These are phyloP conservation scores for Neostapfia colusana DNA, from an alignment of 176 grass and related monocot species.

Conservation along the genomic window DNA sequence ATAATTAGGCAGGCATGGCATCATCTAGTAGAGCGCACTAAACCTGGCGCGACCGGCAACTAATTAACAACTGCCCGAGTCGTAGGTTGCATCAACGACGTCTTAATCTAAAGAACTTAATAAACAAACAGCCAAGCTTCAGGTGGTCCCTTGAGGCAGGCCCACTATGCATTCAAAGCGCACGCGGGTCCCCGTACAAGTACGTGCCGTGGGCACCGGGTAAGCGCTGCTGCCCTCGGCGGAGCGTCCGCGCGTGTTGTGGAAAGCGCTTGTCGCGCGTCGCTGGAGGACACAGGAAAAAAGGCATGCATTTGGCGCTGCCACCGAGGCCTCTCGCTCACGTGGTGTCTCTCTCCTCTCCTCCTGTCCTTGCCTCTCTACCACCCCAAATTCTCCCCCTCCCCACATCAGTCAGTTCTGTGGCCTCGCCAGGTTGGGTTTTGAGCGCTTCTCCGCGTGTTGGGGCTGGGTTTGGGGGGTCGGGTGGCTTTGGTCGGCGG, in stretches of 20 bases:
- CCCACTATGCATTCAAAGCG: background rate
- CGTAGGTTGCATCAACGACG: conserved; percentile 26
- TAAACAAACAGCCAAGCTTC: background rate
- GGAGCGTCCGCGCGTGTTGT: conserved; percentile 26
- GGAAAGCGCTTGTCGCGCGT: conserved; percentile 32
- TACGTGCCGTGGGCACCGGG: conserved; percentile 1
- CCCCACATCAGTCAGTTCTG: background rate
- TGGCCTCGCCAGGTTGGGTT: conserved; percentile 4
- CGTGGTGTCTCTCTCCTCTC: conserved; percentile 32
- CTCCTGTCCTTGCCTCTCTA: background rate
- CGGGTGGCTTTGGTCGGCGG: conserved; percentile 2
- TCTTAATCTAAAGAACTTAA: conserved; percentile 19
- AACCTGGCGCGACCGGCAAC: conserved; percentile 7
- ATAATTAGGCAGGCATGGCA: conserved; percentile 25
- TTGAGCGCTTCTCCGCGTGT: background rate
- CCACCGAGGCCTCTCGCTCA: conserved; percentile 42
- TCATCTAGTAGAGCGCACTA: background rate
- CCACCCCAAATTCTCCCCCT: conserved; percentile 25
- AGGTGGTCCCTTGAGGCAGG: background rate
- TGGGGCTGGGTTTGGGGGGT: background rate
- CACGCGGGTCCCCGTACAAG: conserved; percentile 1
- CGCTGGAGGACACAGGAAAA: conserved; percentile 24
- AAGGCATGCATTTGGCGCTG: conserved; percentile 36
- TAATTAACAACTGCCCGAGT: conserved; percentile 8
- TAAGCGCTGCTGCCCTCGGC: background rate